Evolutionary conservation across 1,284 basidiomycete species (phyloP), one percentile per base, ranked within the genome.

Genomic region (Sanguinoderma infundibulare): DNA sequence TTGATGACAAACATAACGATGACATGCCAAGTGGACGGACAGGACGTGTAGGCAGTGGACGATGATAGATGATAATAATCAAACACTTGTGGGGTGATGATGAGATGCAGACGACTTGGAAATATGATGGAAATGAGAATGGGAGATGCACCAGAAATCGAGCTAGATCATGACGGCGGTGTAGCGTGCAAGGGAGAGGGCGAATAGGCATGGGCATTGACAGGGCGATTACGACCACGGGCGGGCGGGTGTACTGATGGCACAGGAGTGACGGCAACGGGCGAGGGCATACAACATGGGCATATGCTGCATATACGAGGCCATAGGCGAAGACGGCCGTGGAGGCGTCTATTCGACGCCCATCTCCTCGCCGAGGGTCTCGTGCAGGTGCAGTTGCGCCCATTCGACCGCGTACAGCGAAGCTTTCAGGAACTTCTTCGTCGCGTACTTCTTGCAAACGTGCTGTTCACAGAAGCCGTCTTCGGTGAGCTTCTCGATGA

Each of bases 351-450:
- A 72, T 73, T 81, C 81, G 70, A 82, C 76, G 73, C 82, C 78
- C 83, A 86, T 83, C 60, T 74, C 76, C 67, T 82, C 82, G 71
- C 57, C 69, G 64, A 68, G 65, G 68, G 63, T 70, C 70, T 69
- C 69, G 49, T 71, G 66, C 51, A 70, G 55, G 65, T 77, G 70
- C 36, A 60, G 70, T 70, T 71, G 73, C 61, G 89, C 89, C 87
- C 87, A 90, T 56, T 90, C 83, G 68, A 89, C 81, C 46, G 90
- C 90, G 70, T 86, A 92, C 40, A 84, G 73, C 14, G 90, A 88
- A 24, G 90, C 96, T 76, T 96, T 94, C 73, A 98, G 86, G 85
- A 96, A 98, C 80, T 96, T 95, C 87, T 96, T 97, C 85, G 94
- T 89, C 56, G 95, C 89, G 76, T 99, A 99, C 82, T 99, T 99